Evolutionary conservation across 192 early-diverging fungal genomes (phyloP), one percentile per base, ranked within the genome.

Genomic region (Thamnidium elegans): DNA sequence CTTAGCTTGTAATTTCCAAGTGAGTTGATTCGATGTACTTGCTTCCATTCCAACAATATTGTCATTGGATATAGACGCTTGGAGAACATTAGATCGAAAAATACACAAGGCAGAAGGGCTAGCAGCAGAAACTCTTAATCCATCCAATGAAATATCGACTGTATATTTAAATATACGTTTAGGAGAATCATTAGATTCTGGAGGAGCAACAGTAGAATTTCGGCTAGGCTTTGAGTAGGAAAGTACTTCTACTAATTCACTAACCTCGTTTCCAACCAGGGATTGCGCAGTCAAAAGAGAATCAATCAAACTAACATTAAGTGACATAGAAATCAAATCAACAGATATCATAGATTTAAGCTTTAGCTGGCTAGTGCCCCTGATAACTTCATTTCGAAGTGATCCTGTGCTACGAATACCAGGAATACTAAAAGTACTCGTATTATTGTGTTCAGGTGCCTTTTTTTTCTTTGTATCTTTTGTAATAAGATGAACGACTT

Each of bases 251-350:
- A 90, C 64, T 26, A 90, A 65, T 58, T 93, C 92, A 65, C 84
- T 92, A 34, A 89, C 55, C 76, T 93, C 92, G 23, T 75, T 83
- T 23, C 87, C 88, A 55, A 93, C 64, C 4, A 90, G 72, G 4
- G 86, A 86, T 44, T 92, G 90, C 3, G 90, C 81, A 1, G 89
- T 93, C 17, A 92, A 64, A n/a, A 93, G 73, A 64, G 90, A 87
- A 50, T 92, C 90, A 55, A 93, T 67, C 66, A 93, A 78, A 55
- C 85, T 81, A 31, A 88, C 89, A 54, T 84, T 79, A 45, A 88
- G 46, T 6, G 70, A 72, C 68, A 83, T 67, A 7, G 80, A 70
- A 32, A 86, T 73, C 48, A 81, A 75, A 61, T 84, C 80, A 20
- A 85, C 74, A 1, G 79, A 79, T n/a, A 81, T 82, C 21, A 63